Evolutionary conservation across 208 protist species (phyloP), one percentile per base, ranked within the genome.

Genomic region (Angomonas deanei): DNA sequence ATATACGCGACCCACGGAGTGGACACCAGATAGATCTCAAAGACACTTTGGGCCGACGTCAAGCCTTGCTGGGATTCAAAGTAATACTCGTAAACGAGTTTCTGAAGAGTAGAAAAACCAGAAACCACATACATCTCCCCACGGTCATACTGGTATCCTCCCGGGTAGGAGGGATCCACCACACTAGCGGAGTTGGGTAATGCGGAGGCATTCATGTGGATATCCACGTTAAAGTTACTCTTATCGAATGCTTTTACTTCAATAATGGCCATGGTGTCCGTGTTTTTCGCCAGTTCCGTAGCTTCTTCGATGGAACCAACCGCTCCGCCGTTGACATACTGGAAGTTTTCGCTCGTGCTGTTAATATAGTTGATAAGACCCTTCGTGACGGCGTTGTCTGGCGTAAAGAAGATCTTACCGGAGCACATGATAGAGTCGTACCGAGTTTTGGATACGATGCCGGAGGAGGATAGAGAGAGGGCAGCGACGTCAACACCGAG

Each of bases 91-190:
- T 76, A 79, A n/a, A 87, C 53, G 32, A 66, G 61, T 8, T 47
- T 53, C 65, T 91, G 80, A 46, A 91, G 61, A 0, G 76, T 80
- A 15, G 64, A 46, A 61, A 85, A 91, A 59, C 83, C 83, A 36
- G 80, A 87, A 11, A 70, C 26, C 1, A 89, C 21, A 58, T 89
- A 89, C 48, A 53, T 42, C 2, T 56, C 30, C 31, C 6, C 61
- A 30, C 36, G 23, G 1, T 17, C 21, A 23, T 1, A 50, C 8
- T 61, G 8, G 31, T 59, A 23, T 4, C 81, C 81, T 33, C 76
- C 75, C 34, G 58, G 13, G 64, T 78, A 84, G 27, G 23, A 47
- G 30, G 39, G 39, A 34, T 73, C 15, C 19, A 72, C n/a, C 6
- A 23, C 5, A 1, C 24, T 2, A 13, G 24, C 23, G 6, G 70